Base-by-base conservation (phyloP, 2,329 filamentous ascomycete species). In the Mariannaea elegans region DNA sequence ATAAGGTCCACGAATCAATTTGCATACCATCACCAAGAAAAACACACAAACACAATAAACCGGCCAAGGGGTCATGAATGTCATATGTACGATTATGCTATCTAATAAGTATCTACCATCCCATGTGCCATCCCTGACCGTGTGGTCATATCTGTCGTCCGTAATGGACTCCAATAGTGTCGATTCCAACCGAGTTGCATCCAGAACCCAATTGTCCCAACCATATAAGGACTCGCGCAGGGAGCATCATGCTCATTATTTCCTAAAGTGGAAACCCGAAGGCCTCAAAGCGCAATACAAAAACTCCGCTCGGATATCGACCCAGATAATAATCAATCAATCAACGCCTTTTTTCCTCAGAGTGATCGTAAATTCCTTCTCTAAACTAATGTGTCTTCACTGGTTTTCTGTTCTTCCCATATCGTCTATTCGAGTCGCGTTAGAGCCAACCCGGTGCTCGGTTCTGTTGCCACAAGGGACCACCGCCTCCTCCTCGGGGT, bases 381-480 rank as follows among this genome's bases (percentile, higher is more conserved):
- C 32, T 45, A 51, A 24, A 21, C 34, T n/a, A 16, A 38, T 38
- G 18, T 31, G 38, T 36, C 23, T 24, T 42, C 16, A 42, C 23
- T 45, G 31, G 50, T 18, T 48, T 49, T 48, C 4, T 34, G 50
- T 44, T 47, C 36, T 50, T 23, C 36, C 56, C 45, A 39, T 52
- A 42, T 55, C 56, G 46, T 64, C 10, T 53, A 49, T 76, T 68
- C 12, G 16, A 19, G 7, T 39, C 23, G 13, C 79, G 63, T 81
- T 59, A 69, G 80, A 84, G 50, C 68, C 82, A 75, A 62, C 75
- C 77, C 61, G 80, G 79, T 54, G 78, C 76, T 56, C 82, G 75
- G 50, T 84, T 84, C 72, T 85, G 83, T 72, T 85, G 82, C 83
- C 83, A 85, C 34, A 85, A 71, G 5, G 82, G 81, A 39, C 80